Conservation (phyloP, 2,329 filamentous ascomycete species). For the Camillea tinctor region DNA sequence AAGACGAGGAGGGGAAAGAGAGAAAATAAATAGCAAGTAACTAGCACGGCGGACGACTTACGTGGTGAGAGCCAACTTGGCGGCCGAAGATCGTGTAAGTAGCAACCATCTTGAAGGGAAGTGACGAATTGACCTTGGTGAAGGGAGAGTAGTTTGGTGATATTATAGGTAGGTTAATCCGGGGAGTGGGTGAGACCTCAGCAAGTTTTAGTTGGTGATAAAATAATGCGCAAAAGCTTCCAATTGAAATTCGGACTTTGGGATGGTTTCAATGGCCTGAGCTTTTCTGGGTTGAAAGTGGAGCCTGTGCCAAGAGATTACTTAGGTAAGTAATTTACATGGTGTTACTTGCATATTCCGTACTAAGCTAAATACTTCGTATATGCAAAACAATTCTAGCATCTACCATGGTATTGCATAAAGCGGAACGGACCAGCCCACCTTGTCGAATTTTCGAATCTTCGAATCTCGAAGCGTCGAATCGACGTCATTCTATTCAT, state of each 20-base stretch:
- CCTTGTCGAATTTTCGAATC: too few relatives aligned
- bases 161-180: conserved; percentile 12
- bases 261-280: conserved; percentile 19
- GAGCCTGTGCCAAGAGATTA: neutral
- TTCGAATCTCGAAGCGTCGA: too few relatives aligned
- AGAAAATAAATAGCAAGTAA: conserved; percentile 6
- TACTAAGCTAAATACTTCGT: neutral
- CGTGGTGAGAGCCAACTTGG: conserved; percentile 61
- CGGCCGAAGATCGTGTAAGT: conserved; percentile 58
- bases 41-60: conserved; percentile 36
- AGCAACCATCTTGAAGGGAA: conserved; percentile 45
- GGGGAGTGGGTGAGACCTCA: conserved; percentile 13
- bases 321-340: neutral
- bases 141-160: neutral
- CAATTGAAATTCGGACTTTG: conserved; percentile 21
- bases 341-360: neutral
- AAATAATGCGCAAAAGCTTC: conserved; percentile 33
- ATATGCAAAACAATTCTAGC: neutral
- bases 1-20: conserved; percentile 4
- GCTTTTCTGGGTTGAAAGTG: conserved; percentile 10
- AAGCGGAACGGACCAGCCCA: too few relatives aligned
- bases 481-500: neutral
- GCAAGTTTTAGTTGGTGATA: conserved; percentile 21
- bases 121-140: conserved; percentile 24
- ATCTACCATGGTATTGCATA: too few relatives aligned